Base-by-base conservation (phyloP, 345 rosid species). In the Aethionema arabicum region DNA sequence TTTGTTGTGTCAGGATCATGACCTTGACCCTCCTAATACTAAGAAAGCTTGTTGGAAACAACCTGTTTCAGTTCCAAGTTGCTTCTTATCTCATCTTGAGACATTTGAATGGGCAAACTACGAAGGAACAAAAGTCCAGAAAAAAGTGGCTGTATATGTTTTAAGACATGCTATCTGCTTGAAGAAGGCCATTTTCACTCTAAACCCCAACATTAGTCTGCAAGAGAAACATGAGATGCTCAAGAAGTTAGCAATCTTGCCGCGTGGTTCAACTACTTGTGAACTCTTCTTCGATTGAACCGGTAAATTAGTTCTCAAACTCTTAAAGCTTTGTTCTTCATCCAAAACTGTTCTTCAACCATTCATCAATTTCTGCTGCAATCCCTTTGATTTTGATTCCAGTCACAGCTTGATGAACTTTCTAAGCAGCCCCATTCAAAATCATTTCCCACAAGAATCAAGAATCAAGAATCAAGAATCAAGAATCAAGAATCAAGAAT, bases 361-460 rank as follows among this genome's bases (percentile, higher is more conserved):
- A 86, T 2, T 62, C 13, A 0, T 76, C 63, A 2, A 78, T 15
- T 31, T 36, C 36, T 11, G 32, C 68, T 1, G 27, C 27, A 21
- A 79, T 58, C 65, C 13, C 33, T 39, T 80, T 49, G 8, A 74
- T 59, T 0, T 38, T 61, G 49, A 79, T 85, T 50, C 52, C 60
- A 8, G 59, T 70, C 63, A 83, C 80, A 0, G 80, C 72, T 53
- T 68, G 27, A 21, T 83, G 88, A 16, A 83, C 13, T 43, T 45
- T 39, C 86, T 77, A 75, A 10, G 92, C 92, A 6, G 79, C 83
- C 84, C n/a, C 82, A 79, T 8, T 87, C 90, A 0, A 79, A 79
- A 33, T 52, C 72, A 7, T 73, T 50, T 4, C 59, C 70, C 6
- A 82, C 72, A 53, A 86, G 56, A 21, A 21, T n/a, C n/a, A n/a